Conservation (phyloP, 306 rosid species). For the Vigna radiata region DNA sequence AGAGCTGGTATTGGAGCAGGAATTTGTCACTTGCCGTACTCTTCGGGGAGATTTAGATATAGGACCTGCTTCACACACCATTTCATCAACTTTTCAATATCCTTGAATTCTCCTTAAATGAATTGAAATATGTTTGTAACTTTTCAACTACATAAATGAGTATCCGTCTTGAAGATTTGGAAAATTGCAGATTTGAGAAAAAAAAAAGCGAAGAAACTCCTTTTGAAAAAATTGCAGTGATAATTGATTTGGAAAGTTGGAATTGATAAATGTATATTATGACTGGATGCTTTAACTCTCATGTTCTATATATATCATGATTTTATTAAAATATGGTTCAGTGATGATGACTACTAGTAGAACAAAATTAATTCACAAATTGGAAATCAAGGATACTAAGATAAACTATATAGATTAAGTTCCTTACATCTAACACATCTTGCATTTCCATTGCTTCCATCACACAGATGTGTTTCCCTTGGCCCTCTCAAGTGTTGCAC, state of each 20-base stretch:
- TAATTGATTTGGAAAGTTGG: no score
- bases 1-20: constrained; percentile 15
- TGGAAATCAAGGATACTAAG: neutral
- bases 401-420: constrained; percentile 50
- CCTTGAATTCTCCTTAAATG: constrained; percentile 7
- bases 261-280: neutral
- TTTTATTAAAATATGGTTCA: neutral
- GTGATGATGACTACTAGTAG: neutral
- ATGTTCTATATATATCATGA: neutral
- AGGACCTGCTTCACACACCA: constrained; percentile 23
- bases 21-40: constrained; percentile 1
- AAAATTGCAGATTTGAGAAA: neutral
- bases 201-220: neutral
- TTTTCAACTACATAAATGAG: neutral
- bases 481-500: constrained; percentile 57
- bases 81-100: constrained; percentile 9
- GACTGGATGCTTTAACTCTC: neutral
- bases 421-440: constrained; percentile 50
- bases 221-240: no score
- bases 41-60: constrained; percentile 37
- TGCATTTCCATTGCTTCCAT: constrained; percentile 13
- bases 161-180: neutral
- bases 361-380: neutral
- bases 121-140: neutral
- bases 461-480: constrained; percentile 30